Evolutionary conservation across 345 rosid genomes (phyloP), one percentile per base, ranked within the genome.

Genomic region (Isatis tinctoria): DNA sequence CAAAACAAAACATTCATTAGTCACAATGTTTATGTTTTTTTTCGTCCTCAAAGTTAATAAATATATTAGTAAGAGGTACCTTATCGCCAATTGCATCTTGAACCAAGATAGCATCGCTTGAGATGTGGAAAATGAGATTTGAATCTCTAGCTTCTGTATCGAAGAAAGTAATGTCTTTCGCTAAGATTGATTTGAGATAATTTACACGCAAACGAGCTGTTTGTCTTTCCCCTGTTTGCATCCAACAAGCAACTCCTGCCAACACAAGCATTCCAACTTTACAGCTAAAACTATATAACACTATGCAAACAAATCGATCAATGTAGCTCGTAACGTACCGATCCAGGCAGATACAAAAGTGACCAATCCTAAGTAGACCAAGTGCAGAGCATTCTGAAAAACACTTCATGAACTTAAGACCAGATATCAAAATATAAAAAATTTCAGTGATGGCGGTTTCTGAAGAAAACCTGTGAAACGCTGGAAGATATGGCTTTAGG

Each of bases 21-120:
- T 45, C 10, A 18, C 35, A 47, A n/a, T n/a, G n/a, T n/a, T n/a
- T n/a, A n/a, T n/a, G n/a, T 28, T 30, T 14, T 10, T 52, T 65
- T 47, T 54, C 47, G 1, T 70, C 16, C 47, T 14, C 28, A 3
- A 0, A 13, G 41, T 11, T 4, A 18, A 9, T 26, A 53, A 53
- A 69, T 70, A 44, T 14, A 4, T 14, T 28, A 32, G 30, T 22
- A 47, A 12, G 39, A n/a, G 13, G 6, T 81, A 93, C 97, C 88
- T 93, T 90, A 76, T 93, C 96, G 36, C 97, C 93, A 14, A 93
- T 88, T 6, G 91, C 97, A 77, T 93, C 98, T 77, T 93, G 97
- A 40, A 93, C 87, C 47, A 90, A 84, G 69, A 93, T 78, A n/a
- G 90, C 95, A 37, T 88, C 98, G 20, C 92, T 93, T 12, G 92